These are phyloP conservation scores for Thuja plicata DNA, from an alignment of 83 land plant genomes.

Conservation along the genomic window DNA sequence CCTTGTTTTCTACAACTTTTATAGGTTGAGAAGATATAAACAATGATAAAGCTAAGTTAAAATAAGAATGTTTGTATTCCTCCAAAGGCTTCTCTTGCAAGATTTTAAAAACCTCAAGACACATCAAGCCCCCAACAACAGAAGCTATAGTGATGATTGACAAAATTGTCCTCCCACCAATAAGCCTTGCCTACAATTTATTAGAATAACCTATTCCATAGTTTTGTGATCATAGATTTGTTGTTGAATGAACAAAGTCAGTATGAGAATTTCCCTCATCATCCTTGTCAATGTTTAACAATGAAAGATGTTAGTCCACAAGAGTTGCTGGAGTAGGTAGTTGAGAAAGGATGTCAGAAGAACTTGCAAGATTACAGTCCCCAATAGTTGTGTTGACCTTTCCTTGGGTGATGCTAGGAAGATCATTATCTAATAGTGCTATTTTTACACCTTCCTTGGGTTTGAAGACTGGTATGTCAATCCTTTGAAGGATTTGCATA, in stretches of 20 bases:
- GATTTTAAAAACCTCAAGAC: too few relatives aligned
- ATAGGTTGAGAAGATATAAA: too few relatives aligned
- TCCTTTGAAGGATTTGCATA: too few relatives aligned
- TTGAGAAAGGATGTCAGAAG: constrained; percentile 41
- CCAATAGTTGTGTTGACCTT: constrained; percentile 20
- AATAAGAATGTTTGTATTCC: too few relatives aligned
- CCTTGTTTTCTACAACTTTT: too few relatives aligned
- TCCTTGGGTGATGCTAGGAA: constrained; percentile 35
- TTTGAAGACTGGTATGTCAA: too few relatives aligned
- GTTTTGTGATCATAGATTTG: constrained; percentile 47
- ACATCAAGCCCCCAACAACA: constrained; percentile 56
- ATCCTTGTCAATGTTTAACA: constrained; percentile 53
- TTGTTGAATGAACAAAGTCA: constrained; percentile 53
- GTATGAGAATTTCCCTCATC: constrained; percentile 50
- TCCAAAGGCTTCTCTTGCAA: too few relatives aligned
- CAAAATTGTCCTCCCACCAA: constrained; percentile 48
- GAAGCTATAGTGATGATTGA: constrained; percentile 43
- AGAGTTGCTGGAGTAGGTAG: constrained; percentile 56
- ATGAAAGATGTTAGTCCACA: constrained; percentile 53
- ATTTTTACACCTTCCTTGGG: too few relatives aligned
- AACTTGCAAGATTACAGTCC: constrained; percentile 38
- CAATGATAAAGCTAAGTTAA: too few relatives aligned
- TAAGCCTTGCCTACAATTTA: constrained; percentile 51
- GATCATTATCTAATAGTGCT: constrained; percentile 45
- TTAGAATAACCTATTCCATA: constrained; percentile 48